A percentile compares a stretch with the other conserved stretches of the same genome.
These are phyloP conservation scores for Talaromyces wortmannii DNA, from an alignment of 495 filamentous ascomycete genomes.

Conservation along the genomic window DNA sequence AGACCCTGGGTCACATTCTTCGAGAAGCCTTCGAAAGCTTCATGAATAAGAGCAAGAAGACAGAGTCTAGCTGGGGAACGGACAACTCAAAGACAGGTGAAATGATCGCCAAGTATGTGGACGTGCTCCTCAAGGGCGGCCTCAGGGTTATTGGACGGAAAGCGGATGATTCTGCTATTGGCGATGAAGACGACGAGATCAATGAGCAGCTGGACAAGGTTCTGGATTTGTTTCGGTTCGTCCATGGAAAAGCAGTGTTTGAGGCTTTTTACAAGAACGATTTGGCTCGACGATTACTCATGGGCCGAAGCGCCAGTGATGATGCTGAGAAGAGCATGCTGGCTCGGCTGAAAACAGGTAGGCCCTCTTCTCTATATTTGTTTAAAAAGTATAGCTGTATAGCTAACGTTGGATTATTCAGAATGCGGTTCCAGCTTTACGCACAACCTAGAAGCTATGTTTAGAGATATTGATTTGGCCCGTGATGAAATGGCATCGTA, in stretches of 20 bases:
- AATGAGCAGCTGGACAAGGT: conserved; percentile 85
- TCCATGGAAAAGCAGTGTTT: conserved; percentile 95
- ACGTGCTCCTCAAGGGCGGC: conserved; percentile 79
- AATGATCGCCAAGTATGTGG: conserved; percentile 97
- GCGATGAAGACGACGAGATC: conserved; percentile 85
- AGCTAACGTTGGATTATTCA: conserved; percentile 9
- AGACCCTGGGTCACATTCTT: conserved; percentile 65
- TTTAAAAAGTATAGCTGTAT: too few relatives aligned
- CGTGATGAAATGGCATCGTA: conserved; percentile 79
- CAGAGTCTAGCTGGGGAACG: conserved; percentile 58
- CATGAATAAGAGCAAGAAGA: conserved; percentile 77
- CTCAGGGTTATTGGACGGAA: conserved; percentile 58
- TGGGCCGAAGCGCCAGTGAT: conserved; percentile 84
- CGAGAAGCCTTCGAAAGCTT: conserved; percentile 81
- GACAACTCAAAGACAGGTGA: conserved; percentile 91
- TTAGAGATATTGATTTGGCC: conserved; percentile 91
- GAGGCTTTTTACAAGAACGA: conserved; percentile 99
- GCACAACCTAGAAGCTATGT: conserved; percentile 97
- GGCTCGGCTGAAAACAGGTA: conserved; percentile 72
- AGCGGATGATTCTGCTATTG: conserved; percentile 45
- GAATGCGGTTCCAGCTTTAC: conserved; percentile 93
- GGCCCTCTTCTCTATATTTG: neutral
- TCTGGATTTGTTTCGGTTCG: conserved; percentile 90
- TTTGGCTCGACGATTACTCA: conserved; percentile 78
- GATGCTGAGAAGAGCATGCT: conserved; percentile 97